Percentiles rank a stretch among this genome's conserved stretches.
Evolutionary conservation across 2,329 filamentous ascomycete species (phyloP).

Genomic region (Fusarium palustre): DNA sequence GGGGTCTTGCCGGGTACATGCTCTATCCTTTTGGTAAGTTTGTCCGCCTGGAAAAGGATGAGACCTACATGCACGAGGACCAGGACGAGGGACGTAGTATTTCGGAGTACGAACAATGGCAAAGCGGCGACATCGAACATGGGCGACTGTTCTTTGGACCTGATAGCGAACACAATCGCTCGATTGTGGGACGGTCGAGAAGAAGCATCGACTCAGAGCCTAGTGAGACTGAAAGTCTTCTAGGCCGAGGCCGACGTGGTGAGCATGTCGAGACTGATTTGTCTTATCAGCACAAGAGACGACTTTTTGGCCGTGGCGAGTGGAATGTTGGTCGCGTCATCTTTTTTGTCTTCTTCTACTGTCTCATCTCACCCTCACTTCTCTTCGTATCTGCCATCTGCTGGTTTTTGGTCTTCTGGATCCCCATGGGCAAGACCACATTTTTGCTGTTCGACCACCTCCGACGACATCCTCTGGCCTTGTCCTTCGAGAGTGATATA

Average conservation of each 20-base stretch:
- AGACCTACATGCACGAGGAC: conserved; percentile 93
- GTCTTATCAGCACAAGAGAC: conserved; percentile 71
- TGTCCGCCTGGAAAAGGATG: conserved; percentile 91
- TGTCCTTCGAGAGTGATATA: conserved; percentile 92
- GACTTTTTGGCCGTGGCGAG: conserved; percentile 92
- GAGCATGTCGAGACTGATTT: conserved; percentile 64
- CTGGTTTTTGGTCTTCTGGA: conserved; percentile 97
- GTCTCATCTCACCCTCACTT: conserved; percentile 85
- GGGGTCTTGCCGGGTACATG: conserved; percentile 85
- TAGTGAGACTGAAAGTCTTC: conserved; percentile 88
- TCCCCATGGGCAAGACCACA: conserved; percentile 97
- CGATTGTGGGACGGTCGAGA: conserved; percentile 86
- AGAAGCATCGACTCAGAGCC: conserved; percentile 87
- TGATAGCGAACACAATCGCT: conserved; percentile 69
- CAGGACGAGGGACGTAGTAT: conserved; percentile 96
- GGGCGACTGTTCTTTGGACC: conserved; percentile 96
- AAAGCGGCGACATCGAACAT: conserved; percentile 95
- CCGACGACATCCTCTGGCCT: conserved; percentile 87
- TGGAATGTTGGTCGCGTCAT: conserved; percentile 96
- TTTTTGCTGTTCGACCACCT: conserved; percentile 91
- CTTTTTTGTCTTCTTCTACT: conserved; percentile 97
- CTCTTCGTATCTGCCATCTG: conserved; percentile 88
- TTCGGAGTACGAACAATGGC: conserved; percentile 99
- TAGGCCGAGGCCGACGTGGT: conserved; percentile 71
- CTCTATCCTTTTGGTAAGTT: conserved; percentile 98